Base-by-base conservation (phyloP, 1,139 yeast genomes). In the Torulaspora globosa region DNA sequence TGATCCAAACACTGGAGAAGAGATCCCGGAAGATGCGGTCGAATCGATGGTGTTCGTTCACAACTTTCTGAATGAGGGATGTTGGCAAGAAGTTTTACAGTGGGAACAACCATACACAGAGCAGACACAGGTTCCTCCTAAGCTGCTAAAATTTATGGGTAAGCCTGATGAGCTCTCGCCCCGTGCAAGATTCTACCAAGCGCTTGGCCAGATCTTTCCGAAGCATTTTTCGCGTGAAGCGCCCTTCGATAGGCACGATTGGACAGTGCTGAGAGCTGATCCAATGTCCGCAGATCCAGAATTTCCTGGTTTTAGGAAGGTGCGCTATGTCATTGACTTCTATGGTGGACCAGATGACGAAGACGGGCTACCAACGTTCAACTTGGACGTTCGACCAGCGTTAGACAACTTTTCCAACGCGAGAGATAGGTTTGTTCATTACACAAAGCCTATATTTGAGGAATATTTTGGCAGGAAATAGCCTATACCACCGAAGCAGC, bases 221-320 rank as follows among this genome's bases (percentile, higher is more conserved):
- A 70, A 75, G 14, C 74, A 77, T 12, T 90, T 80, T 69, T 84
- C 80, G 50, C 70, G 82, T 0, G 84, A 84, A 50, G 87, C 95
- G 4, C 99, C 99, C 5, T 94, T 94, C 62, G 99, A 94, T 67
- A 80, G 98, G 66, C 99, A 94, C 61, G 99, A 94, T 68, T 94
- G 99, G 99, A 86, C 95, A 3, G 96, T 94, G 6, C 73, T 90
- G 57, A 76, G 99, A 57, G 74, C 69, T 52, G 53, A 58, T 38
- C 65, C 63, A 2, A 46, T 41, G 15, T 51, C 60, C 4, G 51
- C 62, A 1, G 62, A 61, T 38, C 59, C 57, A 1, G 57, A 65
- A 10, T 68, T 70, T 32, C 73, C 70, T 1, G 63, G 69, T 0
- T 77, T 90, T 86, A 58, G 74, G 54, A 66, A 79, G 69, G 80